Conservation (phyloP, 768 basidiomycete genomes). For the Psilocybe cyanescens region DNA sequence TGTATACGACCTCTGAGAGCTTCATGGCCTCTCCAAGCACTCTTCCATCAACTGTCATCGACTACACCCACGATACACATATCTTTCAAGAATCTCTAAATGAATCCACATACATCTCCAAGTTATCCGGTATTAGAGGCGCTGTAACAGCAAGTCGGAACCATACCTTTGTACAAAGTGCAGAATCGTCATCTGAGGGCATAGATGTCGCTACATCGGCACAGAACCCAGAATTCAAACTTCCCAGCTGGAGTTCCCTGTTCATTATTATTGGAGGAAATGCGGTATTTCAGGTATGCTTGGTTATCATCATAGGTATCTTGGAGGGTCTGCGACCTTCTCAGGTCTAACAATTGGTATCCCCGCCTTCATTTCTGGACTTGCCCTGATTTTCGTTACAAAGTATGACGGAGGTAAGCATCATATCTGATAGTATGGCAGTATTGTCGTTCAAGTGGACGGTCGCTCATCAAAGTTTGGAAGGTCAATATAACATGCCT, state of each 20-base stretch:
- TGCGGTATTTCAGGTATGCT: constrained; percentile 32
- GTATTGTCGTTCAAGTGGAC: not conserved
- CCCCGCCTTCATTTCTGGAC: constrained; percentile 63
- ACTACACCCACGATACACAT: constrained; percentile 16
- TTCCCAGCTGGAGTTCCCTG: constrained; percentile 30
- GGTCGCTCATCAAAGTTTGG: not conserved
- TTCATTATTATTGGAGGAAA: constrained; percentile 32
- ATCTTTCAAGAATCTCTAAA: constrained; percentile 5
- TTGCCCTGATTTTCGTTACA: constrained; percentile 59
- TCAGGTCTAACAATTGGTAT: constrained; percentile 73
- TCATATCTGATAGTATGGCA: not conserved
- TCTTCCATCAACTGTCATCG: constrained; percentile 19
- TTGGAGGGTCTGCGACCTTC: constrained; percentile 71
- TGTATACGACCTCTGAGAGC: not conserved
- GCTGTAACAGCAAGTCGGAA: constrained; percentile 15
- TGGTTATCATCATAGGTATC: constrained; percentile 21
- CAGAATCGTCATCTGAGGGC: constrained; percentile 10
- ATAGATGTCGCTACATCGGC: not conserved
- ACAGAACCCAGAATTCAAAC: constrained; percentile 28
- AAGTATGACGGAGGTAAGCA: constrained; percentile 56
- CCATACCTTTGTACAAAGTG: constrained; percentile 10
- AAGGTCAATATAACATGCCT: constrained; percentile 59
- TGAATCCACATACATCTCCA: constrained; percentile 12
- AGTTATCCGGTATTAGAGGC: constrained; percentile 15
- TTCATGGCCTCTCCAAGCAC: constrained; percentile 19